Base-by-base conservation (phyloP, 2,329 filamentous ascomycete genomes). In the Coleophoma cylindrospora region DNA sequence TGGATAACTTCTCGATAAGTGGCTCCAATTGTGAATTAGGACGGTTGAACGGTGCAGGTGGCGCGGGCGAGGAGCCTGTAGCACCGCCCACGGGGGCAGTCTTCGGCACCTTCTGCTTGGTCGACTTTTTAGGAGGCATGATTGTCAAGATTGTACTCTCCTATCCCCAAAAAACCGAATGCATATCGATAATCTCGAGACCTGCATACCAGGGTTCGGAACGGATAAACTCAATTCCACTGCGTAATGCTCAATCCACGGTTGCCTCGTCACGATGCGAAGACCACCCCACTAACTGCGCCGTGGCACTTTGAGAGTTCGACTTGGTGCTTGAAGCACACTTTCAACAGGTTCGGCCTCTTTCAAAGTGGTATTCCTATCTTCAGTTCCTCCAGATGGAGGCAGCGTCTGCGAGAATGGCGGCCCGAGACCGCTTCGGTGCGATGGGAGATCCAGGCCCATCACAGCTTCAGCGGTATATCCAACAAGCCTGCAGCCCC, bases 401-500 rank as follows among this genome's bases (percentile, higher is more conserved):
- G 81, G 92, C 94, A 67, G 86, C 91, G 67, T 95, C 91, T 68
- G 91, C 91, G 71, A 87, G 94, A 68, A 95, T 95, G 77, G 94
- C 92, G 66, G 87, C 91, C 64, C 85, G 92, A 73, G 92, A 96
- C 76, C 91, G 91, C 70, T 97, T 94, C 80, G 84, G 84, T 72
- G 86, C 86, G 67, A 86, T 87, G 72, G 84, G 84, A 66, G 83
- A 87, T 67, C 83, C 88, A 55, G 83, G 87, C 50, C 83, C 87
- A 57, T 92, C 91, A 51, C 90, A 91, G 67, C 81, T 99, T 54
- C 91, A 95, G 74, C 87, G 94, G 71, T 96, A 91, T 71, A 95
- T 99, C 70, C 84, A 94, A 68, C 91, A 91, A 73, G 92, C 94
- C 58, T 97, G 94, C 75, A 95, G 94, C 64, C 90, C 94, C 47